phyloP scores from a whole-genome alignment of 2,329 filamentous ascomycete genomes.

The Apiospora rasikravindrae region DNA sequence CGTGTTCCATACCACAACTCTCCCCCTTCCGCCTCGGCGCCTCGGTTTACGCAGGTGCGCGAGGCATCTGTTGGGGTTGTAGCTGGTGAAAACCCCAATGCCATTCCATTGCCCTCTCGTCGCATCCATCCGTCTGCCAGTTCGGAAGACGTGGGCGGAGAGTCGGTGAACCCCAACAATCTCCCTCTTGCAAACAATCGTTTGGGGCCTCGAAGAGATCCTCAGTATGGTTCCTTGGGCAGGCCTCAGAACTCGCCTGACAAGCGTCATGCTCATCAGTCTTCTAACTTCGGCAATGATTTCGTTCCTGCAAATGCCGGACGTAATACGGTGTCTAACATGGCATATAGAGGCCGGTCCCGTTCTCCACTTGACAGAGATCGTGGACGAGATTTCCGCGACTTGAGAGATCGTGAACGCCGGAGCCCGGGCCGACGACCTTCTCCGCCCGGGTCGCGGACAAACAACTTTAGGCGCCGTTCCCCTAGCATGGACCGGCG shows the following conservation, averaged over 20 bases:
- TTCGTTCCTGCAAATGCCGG: constrained; percentile 14
- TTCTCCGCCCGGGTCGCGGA: constrained; percentile 45
- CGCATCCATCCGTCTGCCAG: constrained; percentile 14
- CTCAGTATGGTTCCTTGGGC: constrained; percentile 14
- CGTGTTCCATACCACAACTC: constrained; percentile 3
- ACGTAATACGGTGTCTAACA: constrained; percentile 20
- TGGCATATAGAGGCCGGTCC: constrained; percentile 53
- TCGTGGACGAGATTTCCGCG: constrained; percentile 38
- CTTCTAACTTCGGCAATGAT: constrained; percentile 18
- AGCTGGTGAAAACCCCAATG: constrained; percentile 30
- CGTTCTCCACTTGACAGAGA: constrained; percentile 59
- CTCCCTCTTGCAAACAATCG: constrained; percentile 18
- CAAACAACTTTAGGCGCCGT: constrained; percentile 56
- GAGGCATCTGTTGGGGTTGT: constrained; percentile 1
- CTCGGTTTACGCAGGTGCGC: constrained; percentile 10
- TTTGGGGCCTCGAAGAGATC: constrained; percentile 2
- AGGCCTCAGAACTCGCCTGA: constrained; percentile 17
- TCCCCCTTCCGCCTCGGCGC: neutral
- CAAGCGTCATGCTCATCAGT: constrained; percentile 18
- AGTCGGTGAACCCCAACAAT: constrained; percentile 14
- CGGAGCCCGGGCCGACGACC: constrained; percentile 41
- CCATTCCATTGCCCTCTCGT: constrained; percentile 35
- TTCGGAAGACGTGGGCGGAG: neutral
- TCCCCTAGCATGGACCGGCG: constrained; percentile 58
- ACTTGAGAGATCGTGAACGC: constrained; percentile 30